These are phyloP conservation scores for Zostera marina DNA, from an alignment of 116 monocot genomes.

Conservation along the genomic window DNA sequence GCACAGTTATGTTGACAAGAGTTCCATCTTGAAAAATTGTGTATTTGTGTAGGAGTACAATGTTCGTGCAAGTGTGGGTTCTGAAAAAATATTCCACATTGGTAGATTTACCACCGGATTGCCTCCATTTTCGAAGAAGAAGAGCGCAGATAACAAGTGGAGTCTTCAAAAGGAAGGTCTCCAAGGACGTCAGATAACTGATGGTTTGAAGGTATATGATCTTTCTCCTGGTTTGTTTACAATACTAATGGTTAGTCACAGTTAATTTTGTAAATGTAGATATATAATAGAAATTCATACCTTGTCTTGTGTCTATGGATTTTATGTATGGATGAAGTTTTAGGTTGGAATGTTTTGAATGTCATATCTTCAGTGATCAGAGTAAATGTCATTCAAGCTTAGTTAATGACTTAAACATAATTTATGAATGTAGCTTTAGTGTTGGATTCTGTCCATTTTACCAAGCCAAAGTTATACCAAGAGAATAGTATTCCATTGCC, in stretches of 20 bases:
- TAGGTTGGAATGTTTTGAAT: too few species aligned
- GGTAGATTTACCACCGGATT: conserved; percentile 85
- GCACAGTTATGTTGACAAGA: too few species aligned
- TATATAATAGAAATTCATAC: neutral
- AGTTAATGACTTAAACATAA: neutral
- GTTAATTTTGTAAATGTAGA: too few species aligned
- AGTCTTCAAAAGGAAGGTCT: conserved; percentile 85
- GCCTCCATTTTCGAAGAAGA: conserved; percentile 90
- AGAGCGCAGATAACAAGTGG: conserved; percentile 88
- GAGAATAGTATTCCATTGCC: too few species aligned
- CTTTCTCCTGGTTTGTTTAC: too few species aligned
- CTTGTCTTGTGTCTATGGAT: too few species aligned
- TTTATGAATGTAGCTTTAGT: neutral
- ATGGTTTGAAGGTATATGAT: conserved; percentile 42
- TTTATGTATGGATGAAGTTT: too few species aligned
- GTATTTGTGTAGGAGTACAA: conserved; percentile 62
- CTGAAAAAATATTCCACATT: conserved; percentile 69
- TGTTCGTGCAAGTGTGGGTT: conserved; percentile 63
- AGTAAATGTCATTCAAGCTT: too few species aligned
- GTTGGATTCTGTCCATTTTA: neutral
- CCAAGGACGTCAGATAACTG: conserved; percentile 76
- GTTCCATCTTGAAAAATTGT: too few species aligned
- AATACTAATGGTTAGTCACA: too few species aligned
- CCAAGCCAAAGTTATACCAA: too few species aligned
- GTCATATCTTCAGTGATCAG: too few species aligned